Evolutionary conservation across 2,329 filamentous ascomycete genomes (phyloP).

Genomic region (Colletotrichum liriopes): DNA sequence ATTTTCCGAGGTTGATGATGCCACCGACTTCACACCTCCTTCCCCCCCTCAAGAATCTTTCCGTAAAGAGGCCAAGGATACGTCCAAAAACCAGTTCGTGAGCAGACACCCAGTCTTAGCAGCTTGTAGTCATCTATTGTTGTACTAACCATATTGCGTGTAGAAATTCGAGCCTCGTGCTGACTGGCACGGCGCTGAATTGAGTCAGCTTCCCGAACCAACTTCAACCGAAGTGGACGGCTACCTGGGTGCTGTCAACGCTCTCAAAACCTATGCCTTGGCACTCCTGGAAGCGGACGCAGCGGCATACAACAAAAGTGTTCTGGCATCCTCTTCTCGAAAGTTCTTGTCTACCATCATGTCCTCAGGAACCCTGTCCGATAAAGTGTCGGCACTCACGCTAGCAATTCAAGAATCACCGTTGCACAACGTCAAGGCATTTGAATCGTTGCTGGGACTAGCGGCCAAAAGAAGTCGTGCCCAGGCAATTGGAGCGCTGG

Average conservation of each 20-base stretch:
- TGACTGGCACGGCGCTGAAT: constrained; percentile 68
- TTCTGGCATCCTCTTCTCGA: constrained; percentile 87
- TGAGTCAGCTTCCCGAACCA: constrained; percentile 61
- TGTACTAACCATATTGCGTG: constrained; percentile 17
- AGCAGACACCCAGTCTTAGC: constrained; percentile 23
- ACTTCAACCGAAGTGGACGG: constrained; percentile 62
- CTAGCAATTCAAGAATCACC: constrained; percentile 96
- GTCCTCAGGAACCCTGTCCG: constrained; percentile 94
- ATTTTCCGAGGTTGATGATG: constrained; percentile 47
- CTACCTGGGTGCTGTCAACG: constrained; percentile 61
- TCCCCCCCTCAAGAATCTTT: constrained; percentile 3
- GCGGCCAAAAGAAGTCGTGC: constrained; percentile 95
- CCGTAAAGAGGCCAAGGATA: constrained; percentile 46
- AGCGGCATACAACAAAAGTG: constrained; percentile 79
- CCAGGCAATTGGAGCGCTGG: constrained; percentile 92
- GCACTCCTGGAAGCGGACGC: constrained; percentile 85
- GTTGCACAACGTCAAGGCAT: constrained; percentile 89
- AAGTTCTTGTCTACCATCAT: constrained; percentile 98
- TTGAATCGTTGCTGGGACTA: constrained; percentile 86
- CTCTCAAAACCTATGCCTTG: constrained; percentile 79
- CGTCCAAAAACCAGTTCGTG: constrained; percentile 59
- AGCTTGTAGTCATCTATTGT: not conserved
- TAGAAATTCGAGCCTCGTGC: constrained; percentile 71
- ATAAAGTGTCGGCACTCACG: constrained; percentile 96
- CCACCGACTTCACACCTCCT: constrained; percentile 25